phyloP scores from a whole-genome alignment of 148 eudicot genomes.

The Cornus florida region DNA sequence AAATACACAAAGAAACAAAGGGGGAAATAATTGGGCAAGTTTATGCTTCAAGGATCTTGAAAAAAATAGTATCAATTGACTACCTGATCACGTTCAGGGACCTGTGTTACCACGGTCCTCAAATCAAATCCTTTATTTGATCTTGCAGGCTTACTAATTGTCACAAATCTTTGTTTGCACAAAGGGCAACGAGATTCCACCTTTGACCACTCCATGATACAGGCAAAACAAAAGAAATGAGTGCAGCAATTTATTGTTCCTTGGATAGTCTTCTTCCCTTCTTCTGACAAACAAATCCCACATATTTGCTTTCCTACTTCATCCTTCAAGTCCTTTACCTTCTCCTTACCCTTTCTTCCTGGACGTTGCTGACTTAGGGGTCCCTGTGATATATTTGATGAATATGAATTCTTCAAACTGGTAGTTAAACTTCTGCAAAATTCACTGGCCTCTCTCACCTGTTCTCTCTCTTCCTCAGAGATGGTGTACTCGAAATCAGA shows the following conservation, averaged over 20 bases:
- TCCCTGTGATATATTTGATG: conserved; percentile 36
- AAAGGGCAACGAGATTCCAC: conserved; percentile 98
- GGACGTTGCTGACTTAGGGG: conserved; percentile 2
- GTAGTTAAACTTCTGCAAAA: conserved; percentile 43
- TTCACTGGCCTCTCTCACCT: conserved; percentile 66
- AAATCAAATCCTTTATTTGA: conserved; percentile 39
- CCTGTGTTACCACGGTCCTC: conserved; percentile 48
- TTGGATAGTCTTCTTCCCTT: conserved; percentile 68
- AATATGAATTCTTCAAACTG: conserved; percentile 49
- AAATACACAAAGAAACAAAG: conserved; percentile 8
- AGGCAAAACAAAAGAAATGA: conserved; percentile 88
- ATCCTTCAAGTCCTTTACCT: conserved; percentile 50
- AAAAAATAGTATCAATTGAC: background rate
- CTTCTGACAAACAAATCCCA: conserved; percentile 93
- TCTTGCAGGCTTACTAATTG: conserved; percentile 66
- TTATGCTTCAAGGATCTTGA: background rate
- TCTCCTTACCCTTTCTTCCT: conserved; percentile 76
- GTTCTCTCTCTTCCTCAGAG: conserved; percentile 97
- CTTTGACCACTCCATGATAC: conserved; percentile 98
- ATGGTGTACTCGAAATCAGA: conserved; percentile 77
- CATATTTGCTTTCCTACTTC: conserved; percentile 75
- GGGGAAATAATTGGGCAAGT: background rate
- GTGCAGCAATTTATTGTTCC: conserved; percentile 87
- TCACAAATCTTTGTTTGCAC: conserved; percentile 85
- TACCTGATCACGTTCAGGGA: conserved; percentile 98